Evolutionary conservation across 768 basidiomycete species (phyloP), one percentile per base, ranked within the genome.

Genomic region (Pleurotus pulmonarius): DNA sequence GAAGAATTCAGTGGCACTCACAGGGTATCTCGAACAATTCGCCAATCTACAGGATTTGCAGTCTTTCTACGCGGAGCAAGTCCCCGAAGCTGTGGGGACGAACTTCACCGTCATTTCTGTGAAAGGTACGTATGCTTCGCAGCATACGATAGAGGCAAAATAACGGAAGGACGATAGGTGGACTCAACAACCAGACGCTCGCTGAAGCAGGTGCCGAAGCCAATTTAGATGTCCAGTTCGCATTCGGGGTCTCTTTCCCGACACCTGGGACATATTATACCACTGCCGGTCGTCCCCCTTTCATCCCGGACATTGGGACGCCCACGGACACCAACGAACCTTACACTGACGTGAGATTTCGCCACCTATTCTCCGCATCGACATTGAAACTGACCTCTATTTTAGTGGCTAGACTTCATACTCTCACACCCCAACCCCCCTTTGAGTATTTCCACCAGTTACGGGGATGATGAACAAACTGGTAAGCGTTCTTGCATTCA

Each of bases 401-500:
- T 22, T 0, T 25, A 56, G 39, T 90, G 88, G 88, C 69, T 90
- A 12, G 75, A 85, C 44, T 84, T 78, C 57, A 64, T 88, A 15
- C 69, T 82, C 0, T 60, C 58, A 11, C 77, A 81, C 16, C 49
- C 69, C 12, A 65, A 72, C 40, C 66, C 78, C 3, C 86, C 87
- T 13, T 77, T 81, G 60, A 74, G 81, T 4, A 87, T 91, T 43
- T 86, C 86, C 0, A 89, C 86, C 0, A 87, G 85, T 60, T 90
- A 90, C 64, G 85, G 78, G 3, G 88, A 90, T 48, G 79, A 83
- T 57, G 89, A 91, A 54, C 87, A 87, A 64, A 83, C 86, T 26
- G 81, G 86, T 85, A 56, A 39, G 62, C 41, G 20, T 7, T 16
- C 29, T 34, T 34, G 29, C 29, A 4, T 34, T 34, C 29, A 34